A percentile compares a stretch with the other conserved stretches of the same genome.
phyloP scores from a whole-genome alignment of 176 grass and related monocot species.

The Pharus latifolius region DNA sequence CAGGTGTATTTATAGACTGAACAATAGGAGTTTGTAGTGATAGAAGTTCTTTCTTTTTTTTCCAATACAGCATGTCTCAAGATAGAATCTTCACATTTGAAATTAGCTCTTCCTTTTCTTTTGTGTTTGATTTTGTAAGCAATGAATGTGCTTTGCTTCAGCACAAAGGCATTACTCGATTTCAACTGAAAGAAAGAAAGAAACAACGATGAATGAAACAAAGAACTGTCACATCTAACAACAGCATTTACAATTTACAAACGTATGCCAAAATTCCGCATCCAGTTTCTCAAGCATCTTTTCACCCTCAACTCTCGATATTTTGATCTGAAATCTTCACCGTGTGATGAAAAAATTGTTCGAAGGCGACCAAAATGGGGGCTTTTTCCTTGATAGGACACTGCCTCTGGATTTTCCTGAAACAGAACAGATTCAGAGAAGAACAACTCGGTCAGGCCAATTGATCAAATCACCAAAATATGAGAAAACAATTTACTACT shows the following conservation, averaged over 20 bases:
- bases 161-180: not conserved
- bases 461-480: not conserved
- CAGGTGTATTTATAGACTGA: no score
- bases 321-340: no score
- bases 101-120: no score
- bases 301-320: not conserved
- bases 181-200: not conserved
- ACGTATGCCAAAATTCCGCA: constrained; percentile 13
- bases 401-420: constrained; percentile 24
- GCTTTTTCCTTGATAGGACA: constrained; percentile 4
- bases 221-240: no score
- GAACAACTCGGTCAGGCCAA: not conserved
- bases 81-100: no score
- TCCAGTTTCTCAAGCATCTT: constrained; percentile 22
- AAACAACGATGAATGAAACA: not conserved
- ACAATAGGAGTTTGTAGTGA: no score
- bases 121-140: no score
- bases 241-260: no score
- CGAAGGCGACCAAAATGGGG: not conserved
- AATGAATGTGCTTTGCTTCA: not conserved
- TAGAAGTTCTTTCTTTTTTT: no score
- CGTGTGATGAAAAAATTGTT: constrained; percentile 1
- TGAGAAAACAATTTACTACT: no score
- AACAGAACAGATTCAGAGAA: not conserved
- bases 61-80: no score